Evolutionary conservation across 352 stramenopile species (phyloP), one percentile per base, ranked within the genome.

Genomic region (Pythium catenulatum): DNA sequence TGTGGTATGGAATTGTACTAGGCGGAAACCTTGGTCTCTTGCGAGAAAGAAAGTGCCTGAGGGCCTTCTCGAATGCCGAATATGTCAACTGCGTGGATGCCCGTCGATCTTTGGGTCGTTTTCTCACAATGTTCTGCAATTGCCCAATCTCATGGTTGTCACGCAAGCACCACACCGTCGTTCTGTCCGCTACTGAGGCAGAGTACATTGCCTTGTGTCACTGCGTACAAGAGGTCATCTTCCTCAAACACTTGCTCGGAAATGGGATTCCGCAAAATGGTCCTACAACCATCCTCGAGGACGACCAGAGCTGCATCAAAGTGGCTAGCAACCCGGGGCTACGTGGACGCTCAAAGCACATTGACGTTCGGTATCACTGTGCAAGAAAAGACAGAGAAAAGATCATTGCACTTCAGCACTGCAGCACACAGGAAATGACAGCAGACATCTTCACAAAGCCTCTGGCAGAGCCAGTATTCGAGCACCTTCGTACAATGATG

Each of bases 271-370:
- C 68, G 13, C 36, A 37, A n/a, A 41, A 17, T 14, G 30, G 14
- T 2, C 14, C 66, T 0, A 89, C 79, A 36, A 83, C 50, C 19
- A 72, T 90, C 45, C 61, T 79, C 25, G 85, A 93, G 54, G 87
- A 93, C 61, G 92, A 93, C 30, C 81, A 93, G 50, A 90, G 87
- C 39, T 88, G 68, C 45, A 93, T 93, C 43, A 83, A 90, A 61
- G 59, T 91, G 0, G 65, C 76, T 0, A 90, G 88, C 46, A 91
- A 90, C 56, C 79, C 78, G 19, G 81, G 88, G 45, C 52, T 89
- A 17, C 89, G 90, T 83, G 87, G 58, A 8, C 66, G 63, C 13
- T 85, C 75, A 25, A 91, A 92, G 34, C 87, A 90, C 68, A 92
- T 89, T 27, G 82, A 92, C 43, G 59, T 92, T 37, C 76, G 87